Evolutionary conservation across 495 filamentous ascomycete species (phyloP).

Genomic region (Xylaria scruposa): DNA sequence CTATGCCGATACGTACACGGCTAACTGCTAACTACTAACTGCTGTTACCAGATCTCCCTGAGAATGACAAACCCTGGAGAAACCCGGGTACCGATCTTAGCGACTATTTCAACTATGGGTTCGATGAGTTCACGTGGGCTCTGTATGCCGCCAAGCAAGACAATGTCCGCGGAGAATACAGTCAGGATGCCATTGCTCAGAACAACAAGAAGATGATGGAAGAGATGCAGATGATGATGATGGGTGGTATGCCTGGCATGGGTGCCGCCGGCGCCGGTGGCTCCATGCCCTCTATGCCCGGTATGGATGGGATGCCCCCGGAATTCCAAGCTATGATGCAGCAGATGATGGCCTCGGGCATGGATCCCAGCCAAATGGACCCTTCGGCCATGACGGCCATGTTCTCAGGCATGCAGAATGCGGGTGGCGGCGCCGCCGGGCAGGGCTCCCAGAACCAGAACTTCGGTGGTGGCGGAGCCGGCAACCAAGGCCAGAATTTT

Average conservation of each 20-base stretch:
- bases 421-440: conserved; percentile 45
- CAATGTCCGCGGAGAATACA: conserved; percentile 70
- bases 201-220: conserved; percentile 86
- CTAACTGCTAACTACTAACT: conserved; percentile 33
- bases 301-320: conserved; percentile 73
- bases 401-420: conserved; percentile 56
- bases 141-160: conserved; percentile 92
- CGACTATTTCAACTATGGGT: conserved; percentile 99
- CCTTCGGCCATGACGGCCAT: conserved; percentile 56
- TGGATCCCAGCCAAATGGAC: conserved; percentile 83
- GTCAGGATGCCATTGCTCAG: conserved; percentile 61
- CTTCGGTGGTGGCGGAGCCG: conserved; percentile 51
- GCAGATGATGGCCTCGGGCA: conserved; percentile 80
- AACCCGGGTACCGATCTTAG: conserved; percentile 93
- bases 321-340: conserved; percentile 86
- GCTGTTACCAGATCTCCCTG: conserved; percentile 67
- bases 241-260: conserved; percentile 73
- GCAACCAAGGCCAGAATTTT: conserved; percentile 60
- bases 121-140: conserved; percentile 99
- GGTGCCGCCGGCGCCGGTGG: conserved; percentile 46
- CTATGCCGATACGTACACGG: neutral
- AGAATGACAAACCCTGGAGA: conserved; percentile 92
- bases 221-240: conserved; percentile 89
- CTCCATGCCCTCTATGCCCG: conserved; percentile 69
- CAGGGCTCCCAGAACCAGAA: conserved; percentile 54